Evolutionary conservation across 2,329 filamentous ascomycete genomes (phyloP), one percentile per base, ranked within the genome.

Genomic region (Orbilia blumenaviensis): DNA sequence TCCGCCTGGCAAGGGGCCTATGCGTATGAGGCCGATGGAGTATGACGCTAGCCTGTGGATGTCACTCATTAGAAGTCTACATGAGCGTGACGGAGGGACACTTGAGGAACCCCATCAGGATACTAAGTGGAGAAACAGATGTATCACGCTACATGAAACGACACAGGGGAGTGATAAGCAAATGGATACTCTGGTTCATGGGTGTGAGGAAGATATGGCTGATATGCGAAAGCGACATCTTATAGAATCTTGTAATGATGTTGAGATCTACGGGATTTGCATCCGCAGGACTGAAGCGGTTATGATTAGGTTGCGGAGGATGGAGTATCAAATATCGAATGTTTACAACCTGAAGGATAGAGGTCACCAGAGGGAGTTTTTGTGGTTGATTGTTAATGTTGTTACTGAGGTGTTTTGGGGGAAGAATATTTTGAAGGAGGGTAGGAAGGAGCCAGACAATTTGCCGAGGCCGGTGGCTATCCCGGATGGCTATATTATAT

Each of bases 331-430:
- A 14, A 16, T 56, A 9, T 52, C 66, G 1, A 18, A 62, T 42
- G 16, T 50, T 14, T 69, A 69, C 25, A 23, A 69, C 44, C 42
- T 69, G 32, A 25, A 4, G 32, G 14, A 10, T 9, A 2, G 16
- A 44, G 54, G 66, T 23, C 42, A 69, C 10, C 41, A 36, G 16
- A 62, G 27, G 38, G 54, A 69, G 42, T 69, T 69, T 69, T 25
- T 69, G 23, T 69, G 66, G 66, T 27, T 69, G 42, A 21, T 62
- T 27, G 66, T 69, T 18, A 69, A 69, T 44, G 52, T 42, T 23
- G 23, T 38, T n/a, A 27, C 42, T 9, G 66, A 69, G 42, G 29
- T 44, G 16, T 58, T 56, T 36, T 58, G 50, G 38, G 41, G 16
- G 38, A 27, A 58, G 16, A 58, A 54, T 54, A 42, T 66, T 23